Conservation (phyloP, 345 rosid genomes). For the Ricinus communis region DNA sequence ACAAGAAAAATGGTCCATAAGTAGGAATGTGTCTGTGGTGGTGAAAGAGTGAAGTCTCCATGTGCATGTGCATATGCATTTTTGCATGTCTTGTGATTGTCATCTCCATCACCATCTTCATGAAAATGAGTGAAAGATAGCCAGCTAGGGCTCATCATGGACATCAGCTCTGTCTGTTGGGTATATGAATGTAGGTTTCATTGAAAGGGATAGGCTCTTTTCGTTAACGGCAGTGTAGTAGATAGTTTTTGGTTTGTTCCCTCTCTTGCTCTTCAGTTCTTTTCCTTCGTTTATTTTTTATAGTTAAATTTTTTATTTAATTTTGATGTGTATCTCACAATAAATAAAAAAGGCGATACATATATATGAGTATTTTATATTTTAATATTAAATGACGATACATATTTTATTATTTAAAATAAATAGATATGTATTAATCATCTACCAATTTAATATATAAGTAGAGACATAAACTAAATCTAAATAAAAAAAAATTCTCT, state of each 20-base stretch:
- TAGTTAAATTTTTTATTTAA: too few species aligned
- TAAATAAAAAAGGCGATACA: too few species aligned
- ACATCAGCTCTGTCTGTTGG: slow-evolving; percentile 33
- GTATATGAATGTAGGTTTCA: slow-evolving; percentile 44
- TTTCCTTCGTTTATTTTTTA: slow-evolving; percentile 29
- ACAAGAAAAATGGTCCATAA: background rate
- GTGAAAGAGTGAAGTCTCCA: slow-evolving; percentile 12
- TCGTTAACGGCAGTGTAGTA: background rate
- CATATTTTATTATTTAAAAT: too few species aligned
- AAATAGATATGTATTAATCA: too few species aligned
- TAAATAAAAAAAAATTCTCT: too few species aligned
- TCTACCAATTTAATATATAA: too few species aligned
- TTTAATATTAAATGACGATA: too few species aligned
- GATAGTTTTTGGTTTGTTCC: background rate
- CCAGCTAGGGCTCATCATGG: slow-evolving; percentile 16
- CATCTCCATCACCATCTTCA: slow-evolving; percentile 17
- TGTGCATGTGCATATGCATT: slow-evolving; percentile 17
- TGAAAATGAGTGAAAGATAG: slow-evolving; percentile 11
- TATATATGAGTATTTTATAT: too few species aligned
- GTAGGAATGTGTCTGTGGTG: background rate
- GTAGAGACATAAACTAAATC: too few species aligned
- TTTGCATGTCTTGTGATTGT: slow-evolving; percentile 21
- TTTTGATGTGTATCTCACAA: too few species aligned
- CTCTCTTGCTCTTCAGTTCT: background rate
- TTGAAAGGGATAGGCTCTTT: slow-evolving; percentile 13